These are phyloP conservation scores for Gautieria morchelliformis DNA, from an alignment of 768 basidiomycete species.

Conservation along the genomic window DNA sequence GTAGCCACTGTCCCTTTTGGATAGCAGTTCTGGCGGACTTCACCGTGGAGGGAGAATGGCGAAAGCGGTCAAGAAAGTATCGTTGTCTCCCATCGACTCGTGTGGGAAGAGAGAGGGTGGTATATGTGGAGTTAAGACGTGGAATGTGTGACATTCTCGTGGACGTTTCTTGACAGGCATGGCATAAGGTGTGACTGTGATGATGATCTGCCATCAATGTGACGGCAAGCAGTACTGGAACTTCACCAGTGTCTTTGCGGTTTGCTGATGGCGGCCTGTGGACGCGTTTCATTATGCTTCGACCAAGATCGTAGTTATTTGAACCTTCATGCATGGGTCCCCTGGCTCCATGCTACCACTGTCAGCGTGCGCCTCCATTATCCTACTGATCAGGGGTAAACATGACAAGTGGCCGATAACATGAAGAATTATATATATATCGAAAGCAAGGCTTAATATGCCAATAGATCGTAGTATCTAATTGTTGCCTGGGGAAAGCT, in stretches of 20 bases:
- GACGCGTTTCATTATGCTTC: not conserved
- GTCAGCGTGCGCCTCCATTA: too few species aligned
- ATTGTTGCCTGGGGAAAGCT: too few species aligned
- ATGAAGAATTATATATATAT: too few species aligned
- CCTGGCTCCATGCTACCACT: not conserved
- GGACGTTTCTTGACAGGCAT: not conserved
- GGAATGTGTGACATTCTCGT: not conserved
- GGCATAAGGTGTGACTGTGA: not conserved
- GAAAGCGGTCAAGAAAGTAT: not conserved
- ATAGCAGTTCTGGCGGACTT: constrained; percentile 47
- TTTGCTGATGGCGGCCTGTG: not conserved
- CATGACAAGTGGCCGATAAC: too few species aligned
- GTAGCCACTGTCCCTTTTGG: constrained; percentile 77
- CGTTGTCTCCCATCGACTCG: not conserved
- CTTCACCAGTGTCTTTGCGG: not conserved
- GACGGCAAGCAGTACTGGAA: not conserved
- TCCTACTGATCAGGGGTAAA: too few species aligned
- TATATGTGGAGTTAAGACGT: not conserved
- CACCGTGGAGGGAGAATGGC: not conserved
- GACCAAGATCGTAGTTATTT: too few species aligned
- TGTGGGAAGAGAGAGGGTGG: not conserved
- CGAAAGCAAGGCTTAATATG: too few species aligned
- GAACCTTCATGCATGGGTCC: too few species aligned
- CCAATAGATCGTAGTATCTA: too few species aligned
- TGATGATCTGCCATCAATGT: too few species aligned